Base-by-base conservation (phyloP, 768 basidiomycete genomes). In the Asterophora parasitica region DNA sequence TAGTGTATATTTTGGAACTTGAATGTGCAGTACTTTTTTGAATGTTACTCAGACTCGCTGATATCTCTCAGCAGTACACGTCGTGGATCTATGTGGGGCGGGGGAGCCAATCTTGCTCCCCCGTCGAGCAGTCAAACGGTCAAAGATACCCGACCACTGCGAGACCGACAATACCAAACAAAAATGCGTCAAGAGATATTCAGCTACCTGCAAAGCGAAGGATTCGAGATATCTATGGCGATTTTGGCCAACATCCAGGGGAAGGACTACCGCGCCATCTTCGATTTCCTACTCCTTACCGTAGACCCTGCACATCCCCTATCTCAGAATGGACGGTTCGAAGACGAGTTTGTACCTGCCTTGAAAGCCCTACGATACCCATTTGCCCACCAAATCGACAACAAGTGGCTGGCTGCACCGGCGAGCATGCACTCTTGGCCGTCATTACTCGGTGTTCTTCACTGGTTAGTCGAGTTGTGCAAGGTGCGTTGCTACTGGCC, bases 341-440 rank as follows among this genome's bases (percentile, higher is more conserved):
- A 95, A 55, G 93, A 97, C 44, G 90, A 94, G 56, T 85, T 92
- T 54, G 73, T 89, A 10, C 76, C 76, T 4, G 74, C 88, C 7
- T 63, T 99, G 53, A 86, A 81, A 61, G 78, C 83, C 5, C 65
- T 91, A 31, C 75, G 78, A 53, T 99, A 97, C 66, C 95, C 96
- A 0, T 88, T 83, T 49, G 75, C 82, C 3, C 76, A 83, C 42
- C 76, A 80, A 48, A 77, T 97, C 13, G 89, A 92, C 55, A 82
- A 83, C 43, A 93, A 89, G 54, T 91, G 89, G 77, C 66, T 98
- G 4, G 85, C 85, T 7, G 85, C 93, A 2, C 88, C 92, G 0
- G 94, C 90, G 0, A 86, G 84, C 45, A 85, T 88, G 72, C 88
- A 91, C 66, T 83, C 86, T n/a, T 98, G 95, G 96, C 90, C 92